Base-by-base conservation (phyloP, 306 rosid species). In the Acmispon strigosus region DNA sequence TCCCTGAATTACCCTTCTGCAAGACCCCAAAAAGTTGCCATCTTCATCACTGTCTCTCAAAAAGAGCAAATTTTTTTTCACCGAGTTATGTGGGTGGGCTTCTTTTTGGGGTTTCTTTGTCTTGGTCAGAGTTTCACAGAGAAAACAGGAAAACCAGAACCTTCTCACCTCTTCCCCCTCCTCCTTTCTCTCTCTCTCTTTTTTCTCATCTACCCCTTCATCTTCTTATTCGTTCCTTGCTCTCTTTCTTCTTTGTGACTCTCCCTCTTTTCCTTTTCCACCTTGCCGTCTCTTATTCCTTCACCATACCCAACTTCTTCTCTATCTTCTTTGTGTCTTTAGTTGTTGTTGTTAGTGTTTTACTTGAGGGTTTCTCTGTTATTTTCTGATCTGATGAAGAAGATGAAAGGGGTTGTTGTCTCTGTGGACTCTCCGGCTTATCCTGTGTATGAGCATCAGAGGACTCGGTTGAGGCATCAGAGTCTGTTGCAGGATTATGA, bases 1-100 rank as follows among this genome's bases (percentile, higher is more conserved):
- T 88, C 76, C 88, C 97, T 72, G 78, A 75, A 80, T 81, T 91
- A 24, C 97, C 97, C 97, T 87, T 88, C 97, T 91, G 97, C 96
- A 82, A 87, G 82, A 82, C 90, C 87, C 83, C 82, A 81, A 88
- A 32, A 84, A 88, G 69, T 74, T 66, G 85, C 85, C 84, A 78
- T 89, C 97, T 91, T 89, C 96, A 79, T 89, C 97, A 87, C 85
- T 84, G 80, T 88, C 88, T 73, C 65, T 78, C 15, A 80, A 83
- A n/a, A 80, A 84, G 16, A 81, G 72, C 77, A 80, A 70, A n/a
- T n/a, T 84, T 62, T 90, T 88, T 88, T 81, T 70, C 88, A 85
- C 92, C 89, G 88, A 78, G 84, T 87, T 86, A 83, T 85, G 89
- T 88, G 89, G 88, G 81, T 70, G 89, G 88, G 80, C 67, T 82